These are phyloP conservation scores for Citrullus mucosospermus DNA, from an alignment of 306 rosid species.

Conservation along the genomic window DNA sequence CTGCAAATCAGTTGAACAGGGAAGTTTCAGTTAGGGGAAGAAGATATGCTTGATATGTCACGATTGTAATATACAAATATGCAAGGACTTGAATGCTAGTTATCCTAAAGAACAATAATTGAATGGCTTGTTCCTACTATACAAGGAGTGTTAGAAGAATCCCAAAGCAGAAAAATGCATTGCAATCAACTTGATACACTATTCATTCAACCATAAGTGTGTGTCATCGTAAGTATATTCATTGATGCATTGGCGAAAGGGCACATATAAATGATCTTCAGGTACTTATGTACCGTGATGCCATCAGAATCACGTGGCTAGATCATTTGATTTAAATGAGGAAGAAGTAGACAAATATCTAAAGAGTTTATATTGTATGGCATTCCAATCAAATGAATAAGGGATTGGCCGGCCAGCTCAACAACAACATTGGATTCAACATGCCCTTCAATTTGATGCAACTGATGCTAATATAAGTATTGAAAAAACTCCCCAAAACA, in stretches of 20 bases:
- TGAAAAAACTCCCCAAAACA: neutral
- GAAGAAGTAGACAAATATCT: neutral
- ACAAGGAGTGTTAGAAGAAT: neutral
- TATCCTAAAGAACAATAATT: neutral
- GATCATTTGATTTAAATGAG: neutral
- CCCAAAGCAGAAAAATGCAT: neutral
- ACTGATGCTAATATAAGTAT: neutral
- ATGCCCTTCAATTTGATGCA: neutral
- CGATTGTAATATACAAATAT: too few relatives aligned
- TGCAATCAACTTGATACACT: neutral
- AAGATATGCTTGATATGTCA: neutral
- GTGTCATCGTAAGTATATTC: neutral
- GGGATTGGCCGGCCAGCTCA: neutral
- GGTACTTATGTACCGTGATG: neutral
- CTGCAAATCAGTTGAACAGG: constrained; percentile 24
- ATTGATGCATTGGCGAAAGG: too few relatives aligned
- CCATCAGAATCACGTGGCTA: neutral
- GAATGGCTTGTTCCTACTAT: neutral
- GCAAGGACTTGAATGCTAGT: neutral
- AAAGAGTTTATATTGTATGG: neutral
- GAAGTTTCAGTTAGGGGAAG: neutral
- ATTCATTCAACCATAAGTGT: neutral
- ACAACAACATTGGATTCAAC: neutral
- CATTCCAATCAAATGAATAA: neutral
- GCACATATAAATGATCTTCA: neutral